A percentile compares a stretch with the other conserved stretches of the same genome.
Conservation (phyloP, 1,284 basidiomycete genomes). For the Ceratobasidium sp. region DNA sequence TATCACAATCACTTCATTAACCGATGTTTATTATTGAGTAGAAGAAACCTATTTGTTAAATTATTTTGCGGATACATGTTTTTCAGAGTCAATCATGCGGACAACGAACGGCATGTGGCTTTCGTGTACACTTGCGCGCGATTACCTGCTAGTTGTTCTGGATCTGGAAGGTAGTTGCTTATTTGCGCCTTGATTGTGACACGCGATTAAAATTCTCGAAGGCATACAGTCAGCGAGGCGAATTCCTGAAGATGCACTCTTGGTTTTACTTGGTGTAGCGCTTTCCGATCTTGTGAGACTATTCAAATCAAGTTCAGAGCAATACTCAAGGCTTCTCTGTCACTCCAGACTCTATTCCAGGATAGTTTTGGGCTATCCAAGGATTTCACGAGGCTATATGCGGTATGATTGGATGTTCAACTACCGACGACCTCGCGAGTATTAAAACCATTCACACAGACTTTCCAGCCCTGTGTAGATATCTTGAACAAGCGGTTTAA, state of each 20-base stretch:
- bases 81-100: constrained; percentile 76
- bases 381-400: too few species aligned
- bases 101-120: constrained; percentile 65
- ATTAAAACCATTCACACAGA: too few species aligned
- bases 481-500: too few species aligned
- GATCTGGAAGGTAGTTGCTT: constrained; percentile 70
- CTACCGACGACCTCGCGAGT: too few species aligned
- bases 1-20: background rate
- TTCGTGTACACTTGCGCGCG: constrained; percentile 70
- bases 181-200: background rate
- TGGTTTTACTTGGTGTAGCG: constrained; percentile 75
- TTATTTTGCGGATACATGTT: constrained; percentile 74
- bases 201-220: constrained; percentile 51
- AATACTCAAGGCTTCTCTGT: background rate
- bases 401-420: too few species aligned
- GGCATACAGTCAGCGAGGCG: constrained; percentile 75
- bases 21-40: constrained; percentile 5
- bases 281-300: constrained; percentile 67
- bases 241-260: constrained; percentile 73
- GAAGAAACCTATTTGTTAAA: constrained; percentile 67
- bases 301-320: background rate
- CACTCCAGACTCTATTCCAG: constrained; percentile 65
- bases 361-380: constrained; percentile 49
- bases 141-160: constrained; percentile 69
- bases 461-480: too few species aligned